These are phyloP conservation scores for Stachybotrys chlorohalonatus DNA, from an alignment of 2,329 filamentous ascomycete genomes.

Conservation along the genomic window DNA sequence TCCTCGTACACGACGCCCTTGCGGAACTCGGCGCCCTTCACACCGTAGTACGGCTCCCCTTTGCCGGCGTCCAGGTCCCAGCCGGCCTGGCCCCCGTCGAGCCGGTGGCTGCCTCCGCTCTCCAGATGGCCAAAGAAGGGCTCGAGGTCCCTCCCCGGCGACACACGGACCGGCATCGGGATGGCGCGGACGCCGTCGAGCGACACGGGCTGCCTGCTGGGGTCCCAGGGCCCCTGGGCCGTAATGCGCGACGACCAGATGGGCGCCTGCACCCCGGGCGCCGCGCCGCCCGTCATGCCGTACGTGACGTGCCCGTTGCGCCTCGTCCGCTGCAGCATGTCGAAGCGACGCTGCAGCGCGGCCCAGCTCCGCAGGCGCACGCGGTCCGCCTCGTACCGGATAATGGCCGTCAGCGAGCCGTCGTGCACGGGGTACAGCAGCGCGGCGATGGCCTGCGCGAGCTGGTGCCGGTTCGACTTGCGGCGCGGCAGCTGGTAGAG, in stretches of 20 bases:
- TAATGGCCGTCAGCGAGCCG: conserved; percentile 24
- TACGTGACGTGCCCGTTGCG: conserved; percentile 18
- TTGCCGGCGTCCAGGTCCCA: conserved; percentile 21
- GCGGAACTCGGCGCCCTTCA: conserved; percentile 24
- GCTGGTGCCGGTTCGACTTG: conserved; percentile 18
- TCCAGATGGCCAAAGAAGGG: conserved; percentile 24
- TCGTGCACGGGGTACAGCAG: conserved; percentile 24
- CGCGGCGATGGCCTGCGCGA: conserved; percentile 20
- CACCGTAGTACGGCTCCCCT: conserved; percentile 26
- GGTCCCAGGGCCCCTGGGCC: conserved; percentile 24
- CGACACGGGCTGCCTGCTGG: conserved; percentile 18
- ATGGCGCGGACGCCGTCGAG: conserved; percentile 19
- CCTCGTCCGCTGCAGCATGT: conserved; percentile 20
- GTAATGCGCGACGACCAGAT: conserved; percentile 23
- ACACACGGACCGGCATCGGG: conserved; percentile 23
- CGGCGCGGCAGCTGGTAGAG: conserved; percentile 25
- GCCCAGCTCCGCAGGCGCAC: conserved; percentile 26
- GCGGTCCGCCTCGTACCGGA: conserved; percentile 26
- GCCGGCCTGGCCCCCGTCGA: conserved; percentile 13
- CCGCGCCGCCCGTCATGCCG: conserved; percentile 20
- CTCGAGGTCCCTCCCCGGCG: conserved; percentile 19
- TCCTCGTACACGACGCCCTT: conserved; percentile 39
- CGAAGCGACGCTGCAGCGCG: conserved; percentile 24
- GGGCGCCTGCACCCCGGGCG: conserved; percentile 20
- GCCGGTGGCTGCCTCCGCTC: conserved; percentile 18